Base-by-base conservation (phyloP, 331 rosid species). In the Stylosanthes scabra region DNA sequence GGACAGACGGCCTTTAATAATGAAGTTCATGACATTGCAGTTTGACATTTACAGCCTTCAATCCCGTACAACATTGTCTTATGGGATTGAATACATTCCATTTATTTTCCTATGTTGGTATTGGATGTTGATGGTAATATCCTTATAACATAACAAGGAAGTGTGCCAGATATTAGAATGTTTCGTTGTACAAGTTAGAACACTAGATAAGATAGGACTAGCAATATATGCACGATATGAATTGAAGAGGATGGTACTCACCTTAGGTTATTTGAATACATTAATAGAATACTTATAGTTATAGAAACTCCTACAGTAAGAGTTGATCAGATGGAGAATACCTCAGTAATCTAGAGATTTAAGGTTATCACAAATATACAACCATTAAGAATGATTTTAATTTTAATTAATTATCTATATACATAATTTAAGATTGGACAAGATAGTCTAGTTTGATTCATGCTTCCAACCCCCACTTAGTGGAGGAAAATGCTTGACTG, bases 1-100 rank as follows among this genome's bases (percentile, higher is more conserved):
- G 20, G 42, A 62, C 55, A 2, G 66, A 49, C 29, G 39, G 52
- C 46, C 56, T 47, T 46, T 59, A 79, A 49, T 50, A 66, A 50
- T 58, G 46, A 49, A 46, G 47, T 71, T 20, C 66, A 59, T 25
- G 59, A 44, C 9, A 52, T 27, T 41, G 34, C 60, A 73, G 29
- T 52, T 31, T 31, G 37, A 31, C 37, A 31, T 31, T 31, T 31
- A 31, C 4, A 31, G 3, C 37, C 37, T 31, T 31, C 37, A 31
- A 31, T 31, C 37, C 4, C 37, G 5, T 31, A 31, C 37, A 31
- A 31, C 37, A 31, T 31, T 31, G 57, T n/a, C 16, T 20, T 51
- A 14, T 7, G 27, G 57, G 57, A 51, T n/a, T 51, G 16, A 51
- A 51, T 31, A 31, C 37, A 3, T 31, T 31, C 37, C 37, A 31